Conservation (phyloP, 352 stramenopile genomes). For the Phytopythium mirpurense region DNA sequence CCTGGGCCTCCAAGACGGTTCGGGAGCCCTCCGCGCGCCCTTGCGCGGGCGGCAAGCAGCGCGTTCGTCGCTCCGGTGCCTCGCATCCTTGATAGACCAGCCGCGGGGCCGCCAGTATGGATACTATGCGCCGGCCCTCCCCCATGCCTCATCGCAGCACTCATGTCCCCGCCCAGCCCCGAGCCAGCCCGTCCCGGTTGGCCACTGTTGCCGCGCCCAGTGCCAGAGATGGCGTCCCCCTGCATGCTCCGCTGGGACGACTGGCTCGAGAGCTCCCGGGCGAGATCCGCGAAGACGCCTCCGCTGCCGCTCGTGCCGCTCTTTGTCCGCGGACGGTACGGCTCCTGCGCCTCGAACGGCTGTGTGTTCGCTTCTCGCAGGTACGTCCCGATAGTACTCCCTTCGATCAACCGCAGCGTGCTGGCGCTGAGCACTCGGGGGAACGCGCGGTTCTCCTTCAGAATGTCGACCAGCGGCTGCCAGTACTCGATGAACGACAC, state of each 20-base stretch:
- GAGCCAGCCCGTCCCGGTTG: slow-evolving; percentile 1
- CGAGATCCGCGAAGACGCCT: slow-evolving; percentile 35
- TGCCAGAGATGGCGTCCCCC: background rate
- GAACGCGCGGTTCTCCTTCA: slow-evolving; percentile 37
- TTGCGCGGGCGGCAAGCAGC: slow-evolving; percentile 61
- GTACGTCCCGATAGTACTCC: slow-evolving; percentile 42
- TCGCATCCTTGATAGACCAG: slow-evolving; percentile 29
- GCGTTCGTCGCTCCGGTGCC: slow-evolving; percentile 57
- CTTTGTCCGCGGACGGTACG: slow-evolving; percentile 26
- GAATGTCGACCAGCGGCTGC: slow-evolving; percentile 31
- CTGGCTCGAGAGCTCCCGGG: slow-evolving; percentile 38
- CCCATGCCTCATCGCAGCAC: slow-evolving; percentile 6
- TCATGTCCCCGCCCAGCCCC: background rate
- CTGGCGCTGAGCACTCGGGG: slow-evolving; percentile 39
- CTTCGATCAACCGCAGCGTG: slow-evolving; percentile 40
- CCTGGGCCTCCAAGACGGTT: slow-evolving; percentile 45
- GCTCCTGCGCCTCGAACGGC: slow-evolving; percentile 17
- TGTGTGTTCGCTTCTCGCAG: slow-evolving; percentile 54
- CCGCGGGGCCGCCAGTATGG: slow-evolving; percentile 16
- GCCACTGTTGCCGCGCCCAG: background rate
- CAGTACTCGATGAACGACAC: slow-evolving; percentile 62
- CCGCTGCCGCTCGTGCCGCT: slow-evolving; percentile 23
- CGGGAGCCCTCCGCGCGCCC: slow-evolving; percentile 52
- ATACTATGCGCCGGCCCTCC: slow-evolving; percentile 7
- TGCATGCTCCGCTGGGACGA: slow-evolving; percentile 40